Base-by-base conservation (phyloP, 768 basidiomycete genomes). In the Cantharellus anzutake region DNA sequence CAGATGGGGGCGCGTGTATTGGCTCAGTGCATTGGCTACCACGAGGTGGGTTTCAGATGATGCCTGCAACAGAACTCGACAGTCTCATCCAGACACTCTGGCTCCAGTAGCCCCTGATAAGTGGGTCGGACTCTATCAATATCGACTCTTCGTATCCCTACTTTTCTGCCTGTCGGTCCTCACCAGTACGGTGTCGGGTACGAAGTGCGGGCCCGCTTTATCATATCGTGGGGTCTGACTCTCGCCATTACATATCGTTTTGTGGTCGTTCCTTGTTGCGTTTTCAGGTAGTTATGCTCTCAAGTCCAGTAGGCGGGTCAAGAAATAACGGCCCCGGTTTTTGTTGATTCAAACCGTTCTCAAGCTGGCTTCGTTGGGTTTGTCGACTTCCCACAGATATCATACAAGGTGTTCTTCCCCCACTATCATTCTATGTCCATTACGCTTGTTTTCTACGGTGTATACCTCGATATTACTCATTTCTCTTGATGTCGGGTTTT, bases 1-100 rank as follows among this genome's bases (percentile, higher is more conserved):
- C 83, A 85, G 67, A 78, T 85, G 65, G 83, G 82, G 2, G 84
- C 84, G 0, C 83, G 84, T 67, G 78, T 86, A 61, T 75, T 83
- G 7, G 74, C 76, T 0, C 83, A 85, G 68, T 78, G 76, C 61
- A 67, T 81, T 38, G 75, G 74, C 60, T 75, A 78, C 64, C 77
- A 80, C 57, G 70, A 65, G 44, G 44, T 48, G 29, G 11, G 44
- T 11, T 48, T 11, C 1, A 29, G 20, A 29, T 29, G 20, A 29
- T 29, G 20, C 20, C 20, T 29, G 20, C 20, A 29, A 29, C 20
- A 29, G 20, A 29, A 29, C 20, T 29, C 20, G 20, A 29, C 20
- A 29, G 20, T 29, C 20, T 29, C 20, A 29, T 29, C 20, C 20
- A 29, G 52, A 29, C 11, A 42, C 53, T 60, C 20, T 61, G 42